Evolutionary conservation across 148 eudicot species (phyloP).

Genomic region (Rhododendron ferrugineum): DNA sequence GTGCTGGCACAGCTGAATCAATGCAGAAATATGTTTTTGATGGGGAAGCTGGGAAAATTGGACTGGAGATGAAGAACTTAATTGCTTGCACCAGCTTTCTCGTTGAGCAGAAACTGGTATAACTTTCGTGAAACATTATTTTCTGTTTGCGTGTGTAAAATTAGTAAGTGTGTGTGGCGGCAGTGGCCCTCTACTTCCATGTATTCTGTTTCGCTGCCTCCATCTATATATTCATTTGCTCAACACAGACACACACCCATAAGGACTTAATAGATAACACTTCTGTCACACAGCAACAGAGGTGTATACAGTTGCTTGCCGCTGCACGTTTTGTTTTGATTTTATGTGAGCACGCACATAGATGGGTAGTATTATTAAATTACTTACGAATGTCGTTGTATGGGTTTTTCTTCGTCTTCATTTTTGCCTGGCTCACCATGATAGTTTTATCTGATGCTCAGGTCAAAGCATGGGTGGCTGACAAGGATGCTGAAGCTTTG

Average conservation of each 20-base stretch:
- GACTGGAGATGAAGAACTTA: slow-evolving; percentile 77
- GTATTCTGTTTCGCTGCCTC: neutral
- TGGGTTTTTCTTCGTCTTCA: neutral
- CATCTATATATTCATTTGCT: neutral
- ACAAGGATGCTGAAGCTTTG: slow-evolving; percentile 92
- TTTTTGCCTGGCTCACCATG: neutral
- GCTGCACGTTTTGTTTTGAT: neutral
- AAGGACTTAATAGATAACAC: neutral
- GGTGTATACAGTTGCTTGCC: neutral
- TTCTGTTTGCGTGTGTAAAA: neutral
- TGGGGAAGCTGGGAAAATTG: slow-evolving; percentile 76
- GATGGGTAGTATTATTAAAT: neutral
- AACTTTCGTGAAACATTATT: neutral
- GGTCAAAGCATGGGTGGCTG: slow-evolving; percentile 94
- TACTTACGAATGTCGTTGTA: neutral
- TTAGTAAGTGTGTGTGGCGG: neutral
- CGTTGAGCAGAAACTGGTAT: slow-evolving; percentile 89
- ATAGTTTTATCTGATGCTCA: slow-evolving; percentile 15
- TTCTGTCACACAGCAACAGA: neutral
- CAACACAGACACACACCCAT: neutral
- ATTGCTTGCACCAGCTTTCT: slow-evolving; percentile 87
- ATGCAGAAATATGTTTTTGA: slow-evolving; percentile 76
- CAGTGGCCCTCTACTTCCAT: no score
- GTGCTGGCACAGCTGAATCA: slow-evolving; percentile 83
- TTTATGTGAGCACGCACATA: neutral